These are phyloP conservation scores for Blastobotrys apis DNA, from an alignment of 1,139 yeast genomes.

Conservation along the genomic window DNA sequence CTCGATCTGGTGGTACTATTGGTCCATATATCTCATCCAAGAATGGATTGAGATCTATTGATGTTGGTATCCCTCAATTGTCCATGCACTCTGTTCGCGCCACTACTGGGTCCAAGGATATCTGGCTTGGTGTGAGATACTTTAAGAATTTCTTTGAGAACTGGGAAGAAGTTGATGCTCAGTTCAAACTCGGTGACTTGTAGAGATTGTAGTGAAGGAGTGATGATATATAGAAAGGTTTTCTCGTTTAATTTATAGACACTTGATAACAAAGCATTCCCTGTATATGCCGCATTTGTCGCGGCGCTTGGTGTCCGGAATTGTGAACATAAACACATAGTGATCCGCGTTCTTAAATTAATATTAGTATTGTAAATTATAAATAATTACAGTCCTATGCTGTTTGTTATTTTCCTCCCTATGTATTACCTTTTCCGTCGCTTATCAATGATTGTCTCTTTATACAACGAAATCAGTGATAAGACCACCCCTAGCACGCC, in stretches of 20 bases:
- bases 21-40: conserved; percentile 62
- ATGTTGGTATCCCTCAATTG: conserved; percentile 71
- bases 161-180: conserved; percentile 42
- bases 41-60: conserved; percentile 74
- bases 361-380: background rate
- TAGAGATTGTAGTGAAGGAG: too few species aligned
- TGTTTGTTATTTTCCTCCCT: background rate
- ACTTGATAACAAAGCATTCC: too few species aligned
- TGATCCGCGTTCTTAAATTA: too few species aligned
- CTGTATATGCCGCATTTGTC: too few species aligned
- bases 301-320: too few species aligned
- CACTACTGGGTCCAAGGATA: conserved; percentile 64
- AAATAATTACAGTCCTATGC: background rate
- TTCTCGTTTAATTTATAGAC: too few species aligned
- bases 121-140: conserved; percentile 62
- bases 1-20: conserved; percentile 74
- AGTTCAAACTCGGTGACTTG: conserved; percentile 15
- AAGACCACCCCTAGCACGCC: conserved; percentile 41
- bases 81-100: conserved; percentile 83
- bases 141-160: conserved; percentile 57
- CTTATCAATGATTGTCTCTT: conserved; percentile 6
- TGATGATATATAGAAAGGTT: too few species aligned
- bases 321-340: too few species aligned
- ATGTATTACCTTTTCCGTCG: background rate
- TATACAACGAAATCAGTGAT: conserved; percentile 4